phyloP scores from a whole-genome alignment of 2,329 filamentous ascomycete genomes.

The Apiospora arundinis region DNA sequence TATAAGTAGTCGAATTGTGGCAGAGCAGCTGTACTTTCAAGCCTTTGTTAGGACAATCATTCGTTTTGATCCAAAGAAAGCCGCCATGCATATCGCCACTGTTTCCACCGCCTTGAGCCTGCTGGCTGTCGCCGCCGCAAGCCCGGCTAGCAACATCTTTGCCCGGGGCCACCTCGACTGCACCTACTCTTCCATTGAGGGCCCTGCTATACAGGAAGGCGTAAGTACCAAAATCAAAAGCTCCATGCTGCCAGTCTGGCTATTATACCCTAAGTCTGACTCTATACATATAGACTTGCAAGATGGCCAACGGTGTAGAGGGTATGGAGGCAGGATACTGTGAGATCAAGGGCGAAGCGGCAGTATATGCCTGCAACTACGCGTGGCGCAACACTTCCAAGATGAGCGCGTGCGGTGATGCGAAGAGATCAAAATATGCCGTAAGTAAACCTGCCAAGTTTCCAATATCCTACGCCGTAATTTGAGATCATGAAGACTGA shows the following conservation, averaged over 20 bases:
- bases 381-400: slow-evolving; percentile 4
- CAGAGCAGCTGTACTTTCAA: not conserved
- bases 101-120: slow-evolving; percentile 4
- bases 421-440: slow-evolving; percentile 15
- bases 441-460: not conserved
- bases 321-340: slow-evolving; percentile 1
- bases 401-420: slow-evolving; percentile 11
- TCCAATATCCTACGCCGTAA: no score
- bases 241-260: not conserved
- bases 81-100: not conserved
- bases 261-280: not conserved
- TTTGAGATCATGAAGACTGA: not conserved
- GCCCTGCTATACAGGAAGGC: not conserved
- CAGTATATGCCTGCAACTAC: slow-evolving; percentile 16
- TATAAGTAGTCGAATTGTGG: not conserved
- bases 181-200: not conserved
- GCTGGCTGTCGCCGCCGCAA: not conserved
- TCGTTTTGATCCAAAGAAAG: not conserved
- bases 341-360: not conserved
- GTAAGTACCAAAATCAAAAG: not conserved
- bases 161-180: slow-evolving; percentile 16
- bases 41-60: not conserved
- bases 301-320: not conserved
- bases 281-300: not conserved
- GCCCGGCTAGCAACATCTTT: slow-evolving; percentile 20